Evolutionary conservation across 805 yeast genomes (phyloP).

Genomic region (Myxozyma lipomycoides): DNA sequence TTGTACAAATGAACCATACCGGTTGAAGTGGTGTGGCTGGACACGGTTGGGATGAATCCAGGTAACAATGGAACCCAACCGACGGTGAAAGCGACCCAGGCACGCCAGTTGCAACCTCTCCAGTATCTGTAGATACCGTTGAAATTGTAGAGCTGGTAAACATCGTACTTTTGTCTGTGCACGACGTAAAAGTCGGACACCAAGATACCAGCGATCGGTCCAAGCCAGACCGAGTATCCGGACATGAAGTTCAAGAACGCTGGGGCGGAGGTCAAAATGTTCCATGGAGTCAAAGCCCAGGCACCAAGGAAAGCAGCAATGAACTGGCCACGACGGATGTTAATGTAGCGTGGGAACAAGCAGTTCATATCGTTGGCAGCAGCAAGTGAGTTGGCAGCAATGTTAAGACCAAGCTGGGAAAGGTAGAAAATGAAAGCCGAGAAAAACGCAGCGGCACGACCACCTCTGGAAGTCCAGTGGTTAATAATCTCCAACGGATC

Average conservation of each 20-base stretch:
- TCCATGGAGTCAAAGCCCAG: slow-evolving; percentile 43
- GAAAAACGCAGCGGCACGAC: slow-evolving; percentile 24
- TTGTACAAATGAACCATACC: slow-evolving; percentile 29
- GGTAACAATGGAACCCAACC: slow-evolving; percentile 26
- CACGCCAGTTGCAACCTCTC: slow-evolving; percentile 21
- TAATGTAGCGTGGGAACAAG: slow-evolving; percentile 45
- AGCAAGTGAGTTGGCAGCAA: slow-evolving; percentile 47
- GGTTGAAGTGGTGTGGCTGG: slow-evolving; percentile 1
- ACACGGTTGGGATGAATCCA: slow-evolving; percentile 24
- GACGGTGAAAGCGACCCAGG: slow-evolving; percentile 19
- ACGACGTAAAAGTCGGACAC: slow-evolving; percentile 17
- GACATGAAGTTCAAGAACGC: slow-evolving; percentile 39
- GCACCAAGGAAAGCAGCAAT: slow-evolving; percentile 38
- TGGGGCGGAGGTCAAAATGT: slow-evolving; percentile 39
- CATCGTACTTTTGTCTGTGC: slow-evolving; percentile 19
- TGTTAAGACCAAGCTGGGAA: slow-evolving; percentile 71
- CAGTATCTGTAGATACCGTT: slow-evolving; percentile 27
- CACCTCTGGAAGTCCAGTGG: slow-evolving; percentile 29
- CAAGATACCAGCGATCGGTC: slow-evolving; percentile 37
- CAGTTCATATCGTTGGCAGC: slow-evolving; percentile 39
- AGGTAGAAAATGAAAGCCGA: slow-evolving; percentile 47
- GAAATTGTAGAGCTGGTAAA: slow-evolving; percentile 22
- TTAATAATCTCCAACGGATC: slow-evolving; percentile 18
- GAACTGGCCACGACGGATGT: slow-evolving; percentile 61
- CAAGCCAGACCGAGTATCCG: slow-evolving; percentile 41